Conservation (phyloP, 106 monocot species). For the Dioscorea alata region DNA sequence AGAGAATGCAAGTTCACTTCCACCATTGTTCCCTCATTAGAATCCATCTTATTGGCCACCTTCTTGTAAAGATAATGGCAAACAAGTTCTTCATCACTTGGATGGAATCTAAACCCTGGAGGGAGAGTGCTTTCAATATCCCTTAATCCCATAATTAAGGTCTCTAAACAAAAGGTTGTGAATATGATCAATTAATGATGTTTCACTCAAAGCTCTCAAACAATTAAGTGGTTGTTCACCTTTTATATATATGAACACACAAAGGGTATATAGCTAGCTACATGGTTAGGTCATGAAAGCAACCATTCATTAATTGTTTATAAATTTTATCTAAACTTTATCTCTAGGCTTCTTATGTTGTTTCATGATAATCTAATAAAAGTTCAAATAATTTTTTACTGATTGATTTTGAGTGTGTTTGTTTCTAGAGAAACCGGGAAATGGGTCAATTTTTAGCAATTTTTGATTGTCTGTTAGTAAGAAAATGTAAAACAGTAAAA, state of each 20-base stretch:
- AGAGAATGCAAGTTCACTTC: constrained; percentile 78
- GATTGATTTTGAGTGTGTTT: too few species aligned
- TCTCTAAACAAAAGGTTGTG: neutral
- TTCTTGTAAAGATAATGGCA: constrained; percentile 87
- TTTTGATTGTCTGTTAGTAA: too few species aligned
- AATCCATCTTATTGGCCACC: constrained; percentile 43
- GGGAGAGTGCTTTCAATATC: constrained; percentile 63
- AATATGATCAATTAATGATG: neutral
- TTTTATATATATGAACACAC: too few species aligned
- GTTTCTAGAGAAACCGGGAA: too few species aligned
- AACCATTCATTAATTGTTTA: neutral
- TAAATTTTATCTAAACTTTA: neutral
- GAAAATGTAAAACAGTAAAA: too few species aligned
- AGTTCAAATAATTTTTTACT: too few species aligned
- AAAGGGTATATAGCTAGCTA: neutral
- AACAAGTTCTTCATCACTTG: constrained; percentile 90
- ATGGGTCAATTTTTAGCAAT: too few species aligned
- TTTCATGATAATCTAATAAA: too few species aligned
- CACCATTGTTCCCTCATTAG: constrained; percentile 56
- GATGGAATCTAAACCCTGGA: constrained; percentile 90
- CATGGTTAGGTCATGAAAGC: neutral
- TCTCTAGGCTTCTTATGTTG: neutral
- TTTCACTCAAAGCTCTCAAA: neutral
- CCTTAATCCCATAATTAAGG: constrained; percentile 52
- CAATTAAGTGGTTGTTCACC: too few species aligned